Conservation (phyloP, 352 stramenopile genomes). For the Globisporangium uncinulatum region DNA sequence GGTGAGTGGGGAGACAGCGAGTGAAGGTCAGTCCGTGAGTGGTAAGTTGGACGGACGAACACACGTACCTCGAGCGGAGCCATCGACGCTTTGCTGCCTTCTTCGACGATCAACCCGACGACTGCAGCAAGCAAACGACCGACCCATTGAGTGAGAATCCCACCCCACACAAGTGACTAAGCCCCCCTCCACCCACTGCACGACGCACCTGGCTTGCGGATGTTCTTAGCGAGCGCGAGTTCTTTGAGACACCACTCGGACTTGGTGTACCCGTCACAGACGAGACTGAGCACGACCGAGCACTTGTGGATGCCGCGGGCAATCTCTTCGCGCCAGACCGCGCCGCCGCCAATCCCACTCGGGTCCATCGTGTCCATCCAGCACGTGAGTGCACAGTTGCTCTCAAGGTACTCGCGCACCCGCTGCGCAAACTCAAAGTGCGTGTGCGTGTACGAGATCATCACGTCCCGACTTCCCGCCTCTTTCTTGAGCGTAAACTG, state of each 20-base stretch:
- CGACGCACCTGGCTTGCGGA: conserved; percentile 52
- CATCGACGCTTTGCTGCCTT: conserved; percentile 35
- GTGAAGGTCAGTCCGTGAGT: not conserved
- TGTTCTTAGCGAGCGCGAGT: conserved; percentile 65
- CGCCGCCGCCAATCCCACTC: conserved; percentile 64
- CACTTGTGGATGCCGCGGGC: conserved; percentile 70
- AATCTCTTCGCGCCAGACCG: conserved; percentile 79
- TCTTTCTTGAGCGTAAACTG: conserved; percentile 77
- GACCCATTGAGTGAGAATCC: not conserved
- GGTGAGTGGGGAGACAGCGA: not conserved
- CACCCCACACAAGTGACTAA: not conserved
- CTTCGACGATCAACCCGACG: conserved; percentile 43
- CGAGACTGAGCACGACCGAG: conserved; percentile 63
- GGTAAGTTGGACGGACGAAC: not conserved
- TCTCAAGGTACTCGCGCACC: conserved; percentile 62
- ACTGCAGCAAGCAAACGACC: conserved; percentile 23
- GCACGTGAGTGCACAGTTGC: conserved; percentile 49
- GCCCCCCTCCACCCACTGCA: not conserved
- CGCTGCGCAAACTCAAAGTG: conserved; percentile 54
- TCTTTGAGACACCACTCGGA: conserved; percentile 83
- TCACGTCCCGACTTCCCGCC: conserved; percentile 63
- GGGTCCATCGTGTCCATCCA: conserved; percentile 86
- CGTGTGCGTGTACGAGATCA: conserved; percentile 80
- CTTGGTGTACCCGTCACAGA: conserved; percentile 65
- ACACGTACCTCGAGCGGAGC: conserved; percentile 13